Evolutionary conservation across 805 yeast genomes (phyloP), one percentile per base, ranked within the genome.

Genomic region (Sungouiella blattae): DNA sequence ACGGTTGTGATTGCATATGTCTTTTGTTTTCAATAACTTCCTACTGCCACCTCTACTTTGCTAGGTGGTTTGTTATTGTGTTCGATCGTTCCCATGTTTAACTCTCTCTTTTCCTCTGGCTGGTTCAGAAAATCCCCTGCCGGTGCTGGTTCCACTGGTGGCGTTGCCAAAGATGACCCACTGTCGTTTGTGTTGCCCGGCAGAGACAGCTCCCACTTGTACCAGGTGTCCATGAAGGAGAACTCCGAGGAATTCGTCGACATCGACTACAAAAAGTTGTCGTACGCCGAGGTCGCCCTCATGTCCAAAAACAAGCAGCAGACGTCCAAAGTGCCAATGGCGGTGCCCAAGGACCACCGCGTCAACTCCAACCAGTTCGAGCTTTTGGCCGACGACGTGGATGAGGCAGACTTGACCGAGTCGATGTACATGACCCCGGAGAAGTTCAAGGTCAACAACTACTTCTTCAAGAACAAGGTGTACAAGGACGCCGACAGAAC

Each of bases 251-350:
- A 50, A 28, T 55, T 66, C 35, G 60, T 67, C 15, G 69, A 64
- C 28, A 63, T 67, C 36, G 54, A 56, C 33, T 50, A 44, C 43
- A 57, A 57, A 28, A 56, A 58, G 34, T 53, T 67, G 40, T 56
- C 67, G n/a, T 67, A 67, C 39, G 73, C 73, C n/a, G 72, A 67
- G 44, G 73, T 57, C 18, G 71, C 72, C 4, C 47, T 55, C 15
- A 39, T 62, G 46, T 50, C 58, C n/a, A 45, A 41, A 32, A 33
- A 45, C 36, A 54, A 53, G 39, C 32, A 39, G 25, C 60, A 50
- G 37, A 36, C 56, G 6, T 24, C 46, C n/a, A 33, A 21, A 21
- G 39, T 36, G 30, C 26, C 39, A 12, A 35, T 25, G 22, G 32
- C 40, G 33, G 26, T 25, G 14, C 43, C 41, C 15, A 40, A 43